These are phyloP conservation scores for Quercus variabilis DNA, from an alignment of 306 rosid species.

Conservation along the genomic window DNA sequence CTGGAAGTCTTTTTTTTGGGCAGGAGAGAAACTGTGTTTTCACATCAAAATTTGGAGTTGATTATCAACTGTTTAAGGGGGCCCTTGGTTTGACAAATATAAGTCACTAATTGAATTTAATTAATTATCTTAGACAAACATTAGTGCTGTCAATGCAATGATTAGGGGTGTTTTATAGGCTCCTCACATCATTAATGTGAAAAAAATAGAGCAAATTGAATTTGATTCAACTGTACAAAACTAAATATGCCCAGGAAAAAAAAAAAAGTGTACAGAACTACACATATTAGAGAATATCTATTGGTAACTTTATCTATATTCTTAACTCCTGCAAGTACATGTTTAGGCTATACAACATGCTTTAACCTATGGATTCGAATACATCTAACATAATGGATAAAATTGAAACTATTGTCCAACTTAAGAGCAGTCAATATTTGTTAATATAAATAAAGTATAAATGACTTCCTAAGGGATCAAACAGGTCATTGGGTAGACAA, in stretches of 20 bases:
- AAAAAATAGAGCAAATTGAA: no score
- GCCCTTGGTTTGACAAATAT: slow-evolving; percentile 41
- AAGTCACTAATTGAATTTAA: slow-evolving; percentile 12
- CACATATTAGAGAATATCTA: no score
- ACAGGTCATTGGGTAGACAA: no score
- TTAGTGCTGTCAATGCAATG: slow-evolving; percentile 18
- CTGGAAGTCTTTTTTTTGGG: slow-evolving; percentile 3
- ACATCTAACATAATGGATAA: background rate
- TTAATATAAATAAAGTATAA: background rate
- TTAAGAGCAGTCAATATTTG: background rate
- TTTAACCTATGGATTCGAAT: no score
- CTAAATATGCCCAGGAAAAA: no score
- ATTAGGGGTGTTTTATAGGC: slow-evolving; percentile 27
- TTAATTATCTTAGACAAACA: slow-evolving; percentile 26
- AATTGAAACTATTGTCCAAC: slow-evolving; percentile 17
- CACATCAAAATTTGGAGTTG: slow-evolving; percentile 13
- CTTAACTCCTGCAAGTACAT: no score
- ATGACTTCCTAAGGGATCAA: no score
- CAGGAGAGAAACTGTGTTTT: background rate
- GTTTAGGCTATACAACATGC: no score
- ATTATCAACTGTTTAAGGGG: slow-evolving; percentile 25
- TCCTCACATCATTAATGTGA: slow-evolving; percentile 8
- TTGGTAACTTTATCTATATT: no score
- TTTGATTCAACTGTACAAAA: no score
- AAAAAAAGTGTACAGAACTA: no score